A percentile compares a stretch with the other conserved stretches of the same genome.
Evolutionary conservation across 176 grass and related monocot species (phyloP).

Genomic region (Calamus simplicifolius): DNA sequence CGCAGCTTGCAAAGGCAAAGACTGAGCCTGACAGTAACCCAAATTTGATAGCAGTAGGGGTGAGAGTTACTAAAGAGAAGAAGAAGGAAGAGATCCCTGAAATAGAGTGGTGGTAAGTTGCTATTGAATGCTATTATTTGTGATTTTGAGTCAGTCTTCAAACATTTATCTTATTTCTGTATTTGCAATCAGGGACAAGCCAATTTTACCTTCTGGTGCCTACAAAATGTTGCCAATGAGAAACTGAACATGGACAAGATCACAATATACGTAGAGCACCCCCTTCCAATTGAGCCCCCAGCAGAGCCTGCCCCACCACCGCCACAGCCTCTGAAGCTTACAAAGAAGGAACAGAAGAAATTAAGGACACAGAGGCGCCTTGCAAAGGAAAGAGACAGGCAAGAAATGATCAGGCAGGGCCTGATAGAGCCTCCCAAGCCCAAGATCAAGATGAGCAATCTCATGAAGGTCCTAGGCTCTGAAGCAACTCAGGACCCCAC

Average conservation of each 20-base stretch:
- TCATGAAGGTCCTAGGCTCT: slow-evolving; percentile 92
- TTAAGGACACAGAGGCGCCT: slow-evolving; percentile 90
- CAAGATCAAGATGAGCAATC: slow-evolving; percentile 99
- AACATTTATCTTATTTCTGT: too few relatives aligned
- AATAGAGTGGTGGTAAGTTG: slow-evolving; percentile 88
- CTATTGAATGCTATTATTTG: neutral
- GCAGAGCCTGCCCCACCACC: slow-evolving; percentile 74
- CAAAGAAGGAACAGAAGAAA: slow-evolving; percentile 97
- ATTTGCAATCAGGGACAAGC: slow-evolving; percentile 63
- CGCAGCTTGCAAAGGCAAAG: slow-evolving; percentile 88
- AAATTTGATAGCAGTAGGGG: slow-evolving; percentile 81
- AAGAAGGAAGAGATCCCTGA: slow-evolving; percentile 85
- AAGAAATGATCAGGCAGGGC: slow-evolving; percentile 99
- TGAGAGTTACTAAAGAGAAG: slow-evolving; percentile 60
- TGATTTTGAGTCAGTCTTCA: neutral
- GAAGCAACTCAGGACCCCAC: slow-evolving; percentile 96
- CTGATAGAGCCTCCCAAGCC: slow-evolving; percentile 93
- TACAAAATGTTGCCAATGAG: slow-evolving; percentile 49
- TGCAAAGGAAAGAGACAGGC: slow-evolving; percentile 94
- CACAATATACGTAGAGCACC: slow-evolving; percentile 87
- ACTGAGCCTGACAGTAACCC: slow-evolving; percentile 82
- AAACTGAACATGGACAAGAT: slow-evolving; percentile 84
- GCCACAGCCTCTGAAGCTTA: slow-evolving; percentile 88
- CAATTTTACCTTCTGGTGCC: slow-evolving; percentile 36
- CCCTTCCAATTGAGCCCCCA: slow-evolving; percentile 77